Percentiles rank a stretch among this genome's conserved stretches.
Conservation (phyloP, 2,329 filamentous ascomycete genomes). For the Colletotrichum aenigma region DNA sequence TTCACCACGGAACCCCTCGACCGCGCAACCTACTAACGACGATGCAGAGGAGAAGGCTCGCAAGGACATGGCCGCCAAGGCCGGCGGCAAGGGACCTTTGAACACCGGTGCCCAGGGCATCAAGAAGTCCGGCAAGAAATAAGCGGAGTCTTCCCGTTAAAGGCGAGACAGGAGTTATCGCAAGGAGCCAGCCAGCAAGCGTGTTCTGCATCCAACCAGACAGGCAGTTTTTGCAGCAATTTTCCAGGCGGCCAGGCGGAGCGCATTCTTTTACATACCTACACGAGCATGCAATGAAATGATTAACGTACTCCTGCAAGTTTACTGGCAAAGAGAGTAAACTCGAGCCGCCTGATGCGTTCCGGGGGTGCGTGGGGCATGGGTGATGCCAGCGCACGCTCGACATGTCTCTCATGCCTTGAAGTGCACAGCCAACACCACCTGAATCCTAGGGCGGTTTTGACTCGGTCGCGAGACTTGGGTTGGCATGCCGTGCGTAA, state of each 20-base stretch:
- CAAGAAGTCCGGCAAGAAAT: conserved; percentile 99
- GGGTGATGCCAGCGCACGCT: conserved; percentile 3
- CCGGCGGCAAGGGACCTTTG: conserved; percentile 86
- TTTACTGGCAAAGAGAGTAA: background rate
- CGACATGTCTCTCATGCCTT: background rate
- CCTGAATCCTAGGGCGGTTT: background rate
- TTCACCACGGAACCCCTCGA: background rate
- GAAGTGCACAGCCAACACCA: background rate
- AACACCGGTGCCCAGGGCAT: conserved; percentile 87
- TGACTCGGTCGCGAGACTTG: background rate
- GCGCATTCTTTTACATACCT: conserved; percentile 15
- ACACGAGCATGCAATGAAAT: conserved; percentile 19
- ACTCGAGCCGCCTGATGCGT: background rate
- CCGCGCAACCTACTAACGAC: background rate
- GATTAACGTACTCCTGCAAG: background rate
- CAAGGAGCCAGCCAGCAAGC: background rate
- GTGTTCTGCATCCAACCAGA: background rate
- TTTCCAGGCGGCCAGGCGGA: background rate
- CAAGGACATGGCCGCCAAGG: conserved; percentile 83
- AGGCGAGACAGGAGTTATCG: background rate
- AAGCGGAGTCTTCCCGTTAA: conserved; percentile 29
- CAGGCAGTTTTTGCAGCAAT: background rate
- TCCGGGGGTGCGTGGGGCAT: background rate
- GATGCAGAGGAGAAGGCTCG: conserved; percentile 77
- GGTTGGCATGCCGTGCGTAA: background rate